These are phyloP conservation scores for Garcia nutans DNA, from an alignment of 345 rosid genomes.

Conservation along the genomic window DNA sequence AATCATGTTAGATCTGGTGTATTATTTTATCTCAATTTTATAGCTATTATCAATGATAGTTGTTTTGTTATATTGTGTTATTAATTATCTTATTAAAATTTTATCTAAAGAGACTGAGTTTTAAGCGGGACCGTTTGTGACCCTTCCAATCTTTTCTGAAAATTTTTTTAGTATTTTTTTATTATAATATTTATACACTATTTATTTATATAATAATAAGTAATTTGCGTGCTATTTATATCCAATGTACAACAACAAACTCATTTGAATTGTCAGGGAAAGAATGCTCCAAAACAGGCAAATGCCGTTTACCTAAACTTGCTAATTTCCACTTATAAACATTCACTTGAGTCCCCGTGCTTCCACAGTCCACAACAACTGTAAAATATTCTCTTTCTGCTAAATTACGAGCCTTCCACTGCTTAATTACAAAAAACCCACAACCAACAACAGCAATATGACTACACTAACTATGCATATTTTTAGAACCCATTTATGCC, in stretches of 20 bases:
- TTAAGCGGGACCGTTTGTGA: too few species aligned
- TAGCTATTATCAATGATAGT: too few species aligned
- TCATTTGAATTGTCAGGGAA: constrained; percentile 38
- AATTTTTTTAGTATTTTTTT: too few species aligned
- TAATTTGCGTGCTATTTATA: too few species aligned
- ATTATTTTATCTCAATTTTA: too few species aligned
- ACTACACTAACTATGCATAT: constrained; percentile 14
- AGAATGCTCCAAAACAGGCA: constrained; percentile 45
- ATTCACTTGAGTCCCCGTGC: constrained; percentile 61
- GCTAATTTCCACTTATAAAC: constrained; percentile 47
- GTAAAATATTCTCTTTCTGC: constrained; percentile 27
- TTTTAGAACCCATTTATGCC: constrained; percentile 23
- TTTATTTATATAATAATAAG: too few species aligned
- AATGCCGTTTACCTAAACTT: constrained; percentile 15
- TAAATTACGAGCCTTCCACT: constrained; percentile 7
- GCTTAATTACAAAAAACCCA: constrained; percentile 28
- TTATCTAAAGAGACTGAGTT: too few species aligned
- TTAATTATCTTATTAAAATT: too few species aligned
- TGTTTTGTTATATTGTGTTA: too few species aligned
- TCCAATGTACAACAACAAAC: neutral
- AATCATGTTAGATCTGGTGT: too few species aligned
- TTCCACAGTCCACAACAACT: constrained; percentile 65
- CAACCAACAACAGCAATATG: constrained; percentile 24
- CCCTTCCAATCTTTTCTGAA: too few species aligned
- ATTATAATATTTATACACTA: too few species aligned